Evolutionary conservation across 768 basidiomycete genomes (phyloP).

Genomic region (Boletus rubescentipes): DNA sequence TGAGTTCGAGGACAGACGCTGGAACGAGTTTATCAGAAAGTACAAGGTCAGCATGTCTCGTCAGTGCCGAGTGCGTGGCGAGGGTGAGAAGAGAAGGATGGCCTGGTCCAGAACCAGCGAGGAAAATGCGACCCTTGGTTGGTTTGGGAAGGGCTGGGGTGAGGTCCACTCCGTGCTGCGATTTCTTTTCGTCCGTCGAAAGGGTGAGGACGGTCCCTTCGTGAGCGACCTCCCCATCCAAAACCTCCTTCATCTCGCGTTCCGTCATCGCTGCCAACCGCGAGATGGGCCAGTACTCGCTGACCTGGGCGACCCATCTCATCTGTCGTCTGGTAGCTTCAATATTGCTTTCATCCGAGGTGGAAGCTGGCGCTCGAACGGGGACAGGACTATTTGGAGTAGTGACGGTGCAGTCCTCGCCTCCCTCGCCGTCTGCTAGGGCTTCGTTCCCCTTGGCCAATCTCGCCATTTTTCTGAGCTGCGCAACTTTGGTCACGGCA

Average conservation of each 20-base stretch:
- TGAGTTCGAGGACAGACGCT: slow-evolving; percentile 77
- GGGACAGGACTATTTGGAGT: slow-evolving; percentile 76
- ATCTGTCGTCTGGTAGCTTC: slow-evolving; percentile 66
- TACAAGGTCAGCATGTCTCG: slow-evolving; percentile 78
- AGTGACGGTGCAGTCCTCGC: slow-evolving; percentile 51
- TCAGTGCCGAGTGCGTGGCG: slow-evolving; percentile 80
- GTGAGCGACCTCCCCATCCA: slow-evolving; percentile 39
- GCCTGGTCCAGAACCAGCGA: slow-evolving; percentile 94
- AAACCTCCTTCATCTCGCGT: slow-evolving; percentile 63
- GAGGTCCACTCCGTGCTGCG: slow-evolving; percentile 30
- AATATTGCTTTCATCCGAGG: slow-evolving; percentile 33
- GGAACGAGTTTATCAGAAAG: slow-evolving; percentile 98
- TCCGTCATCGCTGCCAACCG: slow-evolving; percentile 68
- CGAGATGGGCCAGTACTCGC: slow-evolving; percentile 92
- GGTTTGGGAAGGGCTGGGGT: slow-evolving; percentile 14
- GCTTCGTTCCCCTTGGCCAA: slow-evolving; percentile 6
- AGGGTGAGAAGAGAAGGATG: slow-evolving; percentile 90
- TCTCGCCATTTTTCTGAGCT: slow-evolving; percentile 56
- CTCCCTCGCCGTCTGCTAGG: slow-evolving; percentile 40
- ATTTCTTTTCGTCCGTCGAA: slow-evolving; percentile 36
- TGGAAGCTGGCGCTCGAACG: slow-evolving; percentile 20
- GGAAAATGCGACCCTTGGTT: slow-evolving; percentile 67
- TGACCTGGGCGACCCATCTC: slow-evolving; percentile 93
- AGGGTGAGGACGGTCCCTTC: slow-evolving; percentile 8
- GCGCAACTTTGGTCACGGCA: slow-evolving; percentile 74